phyloP scores from a whole-genome alignment of 2,329 filamentous ascomycete species.

The Karstenula rhodostoma region DNA sequence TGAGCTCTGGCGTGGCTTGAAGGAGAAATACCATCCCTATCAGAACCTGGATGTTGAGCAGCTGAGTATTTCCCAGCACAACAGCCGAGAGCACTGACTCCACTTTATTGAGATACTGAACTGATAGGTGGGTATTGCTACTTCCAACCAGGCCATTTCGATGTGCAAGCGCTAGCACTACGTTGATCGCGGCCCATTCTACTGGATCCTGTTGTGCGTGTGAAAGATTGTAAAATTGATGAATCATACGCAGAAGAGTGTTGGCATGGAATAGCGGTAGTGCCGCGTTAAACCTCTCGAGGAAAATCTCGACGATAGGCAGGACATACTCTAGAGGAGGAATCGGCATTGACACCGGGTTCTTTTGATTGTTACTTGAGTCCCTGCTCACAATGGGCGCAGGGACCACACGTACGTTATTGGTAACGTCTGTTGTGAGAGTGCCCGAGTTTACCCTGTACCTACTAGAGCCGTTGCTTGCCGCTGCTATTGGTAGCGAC shows the following conservation, averaged over 20 bases:
- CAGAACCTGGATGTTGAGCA: conserved; percentile 43
- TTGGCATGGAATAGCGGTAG: conserved; percentile 33
- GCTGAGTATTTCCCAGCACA: conserved; percentile 30
- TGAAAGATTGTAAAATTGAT: conserved; percentile 27
- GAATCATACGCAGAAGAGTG: conserved; percentile 27
- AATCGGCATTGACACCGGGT: conserved; percentile 23
- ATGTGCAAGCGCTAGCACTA: conserved; percentile 39
- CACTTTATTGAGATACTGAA: conserved; percentile 34
- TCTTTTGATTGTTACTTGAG: conserved; percentile 10
- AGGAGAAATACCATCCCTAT: conserved; percentile 40
- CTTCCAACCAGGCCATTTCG: conserved; percentile 21
- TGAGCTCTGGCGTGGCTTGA: conserved; percentile 34
- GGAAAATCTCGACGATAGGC: conserved; percentile 27
- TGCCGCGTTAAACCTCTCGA: conserved; percentile 29
- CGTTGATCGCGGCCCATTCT: conserved; percentile 42
- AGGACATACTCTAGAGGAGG: conserved; percentile 31
- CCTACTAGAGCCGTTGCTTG: conserved; percentile 2
- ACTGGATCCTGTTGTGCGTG: conserved; percentile 29
- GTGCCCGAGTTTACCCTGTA: too few relatives aligned
- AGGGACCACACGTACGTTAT: too few relatives aligned
- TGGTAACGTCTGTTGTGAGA: too few relatives aligned
- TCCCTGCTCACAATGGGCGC: background rate
- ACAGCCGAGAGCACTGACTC: conserved; percentile 39
- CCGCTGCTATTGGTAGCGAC: conserved; percentile 4
- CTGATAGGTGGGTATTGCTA: conserved; percentile 18